Base-by-base conservation (phyloP, 2,329 filamentous ascomycete species). In the Cyclaneusma minus region DNA sequence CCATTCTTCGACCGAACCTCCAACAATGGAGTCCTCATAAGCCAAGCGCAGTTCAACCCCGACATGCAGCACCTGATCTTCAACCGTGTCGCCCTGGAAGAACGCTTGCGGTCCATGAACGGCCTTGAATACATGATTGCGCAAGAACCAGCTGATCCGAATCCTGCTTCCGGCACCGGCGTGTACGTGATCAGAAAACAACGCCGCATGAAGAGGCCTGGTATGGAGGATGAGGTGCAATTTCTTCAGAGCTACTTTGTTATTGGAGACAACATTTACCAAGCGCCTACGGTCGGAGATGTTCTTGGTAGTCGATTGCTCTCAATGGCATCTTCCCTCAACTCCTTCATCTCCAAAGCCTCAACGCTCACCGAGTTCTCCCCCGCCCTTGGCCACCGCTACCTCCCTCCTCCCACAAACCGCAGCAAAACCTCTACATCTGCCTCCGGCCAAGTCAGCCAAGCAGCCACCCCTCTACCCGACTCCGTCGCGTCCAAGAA, bases 151-250 rank as follows among this genome's bases (percentile, higher is more conserved):
- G 67, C 68, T 15, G 68, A 75, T 47, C 69, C 62, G 40, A 64
- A 59, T 0, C 68, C 67, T 0, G 68, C 67, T n/a, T 55, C 52
- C 19, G 62, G 62, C 13, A 75, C 70, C 0, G 71, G 70, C 15
- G 68, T 77, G 6, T 78, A 71, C 71, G 66, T 76, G 15, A 74
- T 78, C 38, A 63, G 69, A 41, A 77, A 77, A 54, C 72, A 78
- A 50, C 69, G 62, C 14, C 55, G 72, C 25, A 58, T 64, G 33
- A 72, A 73, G 50, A 54, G 59, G 9, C 55, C 59, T 21, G 55
- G 57, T 4, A 52, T 58, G 9, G 63, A 68, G 14, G 68, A 73
- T 36, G 68, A 73, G 33, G 56, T 77, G 14, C 63, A 50, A 2
- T 57, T 76, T 0, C 62, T 71, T 20, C 55, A 62, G 4, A 62